A percentile compares a stretch with the other conserved stretches of the same genome.
These are phyloP conservation scores for Blastomyces parvus DNA, from an alignment of 2,329 filamentous ascomycete species.

Conservation along the genomic window DNA sequence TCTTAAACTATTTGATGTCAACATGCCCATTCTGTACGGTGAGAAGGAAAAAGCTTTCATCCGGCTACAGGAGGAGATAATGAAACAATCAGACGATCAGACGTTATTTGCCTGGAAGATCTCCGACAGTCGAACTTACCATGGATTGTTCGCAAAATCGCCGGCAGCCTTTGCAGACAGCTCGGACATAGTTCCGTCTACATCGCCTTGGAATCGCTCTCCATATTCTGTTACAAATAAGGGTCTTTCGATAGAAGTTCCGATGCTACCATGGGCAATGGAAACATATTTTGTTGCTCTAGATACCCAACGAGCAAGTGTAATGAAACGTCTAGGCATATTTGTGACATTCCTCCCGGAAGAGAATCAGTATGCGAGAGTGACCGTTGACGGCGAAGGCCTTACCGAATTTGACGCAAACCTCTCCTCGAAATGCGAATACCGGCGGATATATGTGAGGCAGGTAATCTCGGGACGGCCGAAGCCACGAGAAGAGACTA, in stretches of 20 bases:
- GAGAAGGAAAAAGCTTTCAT: conserved; percentile 22
- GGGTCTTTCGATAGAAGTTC: conserved; percentile 16
- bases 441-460: conserved; percentile 8
- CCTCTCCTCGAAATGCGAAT: conserved; percentile 1
- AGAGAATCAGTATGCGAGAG: conserved; percentile 8
- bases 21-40: conserved; percentile 24
- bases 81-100: conserved; percentile 20
- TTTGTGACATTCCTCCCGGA: conserved; percentile 7
- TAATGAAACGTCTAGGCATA: conserved; percentile 5
- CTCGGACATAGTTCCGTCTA: background rate
- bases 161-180: conserved; percentile 8
- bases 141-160: conserved; percentile 9
- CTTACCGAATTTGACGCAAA: conserved; percentile 1
- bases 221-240: conserved; percentile 17
- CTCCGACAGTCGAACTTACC: conserved; percentile 1
- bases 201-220: background rate
- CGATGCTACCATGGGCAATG: conserved; percentile 17
- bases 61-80: conserved; percentile 25
- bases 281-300: conserved; percentile 18
- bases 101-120: conserved; percentile 16
- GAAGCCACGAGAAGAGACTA: background rate
- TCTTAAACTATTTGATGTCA: conserved; percentile 23
- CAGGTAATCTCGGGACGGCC: conserved; percentile 3
- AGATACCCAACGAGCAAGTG: conserved; percentile 11
- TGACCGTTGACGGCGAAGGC: conserved; percentile 1